A percentile compares a stretch with the other conserved stretches of the same genome.
Evolutionary conservation across 768 basidiomycete genomes (phyloP).

Genomic region (Crepidotus variabilis): DNA sequence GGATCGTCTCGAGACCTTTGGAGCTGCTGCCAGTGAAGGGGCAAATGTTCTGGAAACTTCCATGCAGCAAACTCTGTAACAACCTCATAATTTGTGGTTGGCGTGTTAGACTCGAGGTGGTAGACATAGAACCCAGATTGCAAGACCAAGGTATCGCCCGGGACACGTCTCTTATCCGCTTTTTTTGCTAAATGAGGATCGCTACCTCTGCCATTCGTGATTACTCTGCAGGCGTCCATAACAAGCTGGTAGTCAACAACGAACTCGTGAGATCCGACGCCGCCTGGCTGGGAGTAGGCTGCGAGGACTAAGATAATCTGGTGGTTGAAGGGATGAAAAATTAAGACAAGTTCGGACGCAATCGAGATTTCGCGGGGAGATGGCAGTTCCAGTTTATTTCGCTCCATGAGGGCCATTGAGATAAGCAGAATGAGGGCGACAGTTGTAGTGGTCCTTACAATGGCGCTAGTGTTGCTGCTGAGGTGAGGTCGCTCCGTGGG

Average conservation of each 20-base stretch:
- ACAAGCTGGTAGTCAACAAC: background rate
- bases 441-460: too few species aligned
- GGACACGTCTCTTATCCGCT: background rate
- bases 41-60: background rate
- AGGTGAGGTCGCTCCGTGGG: too few species aligned
- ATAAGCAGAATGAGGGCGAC: too few species aligned
- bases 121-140: background rate
- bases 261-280: too few species aligned
- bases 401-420: background rate
- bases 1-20: background rate
- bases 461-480: too few species aligned
- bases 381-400: background rate
- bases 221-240: background rate
- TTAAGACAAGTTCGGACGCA: background rate
- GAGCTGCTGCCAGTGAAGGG: background rate
- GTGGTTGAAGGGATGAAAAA: background rate
- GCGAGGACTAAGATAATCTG: background rate
- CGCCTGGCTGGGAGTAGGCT: background rate
- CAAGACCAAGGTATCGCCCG: background rate
- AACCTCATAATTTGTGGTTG: background rate
- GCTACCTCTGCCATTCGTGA: background rate
- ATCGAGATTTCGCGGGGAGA: background rate
- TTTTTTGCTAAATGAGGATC: background rate
- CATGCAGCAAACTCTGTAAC: background rate
- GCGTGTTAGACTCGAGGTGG: background rate